phyloP scores from a whole-genome alignment of 148 eudicot species.

The Rhododendron kiyosumense region DNA sequence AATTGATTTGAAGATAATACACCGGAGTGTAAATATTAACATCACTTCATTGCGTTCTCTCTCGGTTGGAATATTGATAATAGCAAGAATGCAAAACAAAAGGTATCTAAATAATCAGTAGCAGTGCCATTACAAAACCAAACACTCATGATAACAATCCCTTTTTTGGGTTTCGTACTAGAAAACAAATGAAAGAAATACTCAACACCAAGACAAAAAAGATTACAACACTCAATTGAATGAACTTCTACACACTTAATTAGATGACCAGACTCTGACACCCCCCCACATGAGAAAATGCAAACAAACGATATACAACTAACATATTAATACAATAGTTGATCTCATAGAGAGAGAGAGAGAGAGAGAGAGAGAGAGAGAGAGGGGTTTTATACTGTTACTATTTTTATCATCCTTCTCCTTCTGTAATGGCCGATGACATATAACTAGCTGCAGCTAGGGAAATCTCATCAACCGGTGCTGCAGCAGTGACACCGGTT shows the following conservation, averaged over 20 bases:
- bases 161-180: background rate
- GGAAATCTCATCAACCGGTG: slow-evolving; percentile 13
- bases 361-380: background rate
- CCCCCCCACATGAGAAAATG: slow-evolving; percentile 6
- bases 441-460: slow-evolving; percentile 18
- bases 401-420: slow-evolving; percentile 8
- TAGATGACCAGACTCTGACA: slow-evolving; percentile 1
- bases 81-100: background rate
- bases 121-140: background rate
- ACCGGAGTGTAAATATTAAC: too few species aligned
- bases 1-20: too few species aligned
- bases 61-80: background rate
- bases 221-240: background rate
- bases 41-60: background rate
- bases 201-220: slow-evolving; percentile 9
- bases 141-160: background rate
- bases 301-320: background rate
- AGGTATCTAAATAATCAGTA: background rate
- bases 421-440: slow-evolving; percentile 23
- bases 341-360: background rate
- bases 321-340: background rate
- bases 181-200: slow-evolving; percentile 2
- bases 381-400: background rate
- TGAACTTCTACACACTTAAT: background rate
- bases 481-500: background rate